phyloP scores from a whole-genome alignment of 192 early-diverging fungal species.

The Backusella sp. region DNA sequence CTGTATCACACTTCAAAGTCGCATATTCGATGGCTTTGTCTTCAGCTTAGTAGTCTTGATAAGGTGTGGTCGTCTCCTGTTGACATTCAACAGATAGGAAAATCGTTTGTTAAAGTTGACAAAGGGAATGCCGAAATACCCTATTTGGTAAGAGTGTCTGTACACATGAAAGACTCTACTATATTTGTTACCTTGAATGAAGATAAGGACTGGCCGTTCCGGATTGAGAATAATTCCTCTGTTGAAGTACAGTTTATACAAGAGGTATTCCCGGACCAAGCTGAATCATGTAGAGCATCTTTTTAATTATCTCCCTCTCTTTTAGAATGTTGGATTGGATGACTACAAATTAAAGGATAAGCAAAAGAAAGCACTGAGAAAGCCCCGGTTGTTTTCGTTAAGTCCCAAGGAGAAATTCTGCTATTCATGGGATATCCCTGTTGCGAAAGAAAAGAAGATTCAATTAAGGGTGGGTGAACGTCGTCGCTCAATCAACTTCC shows the following conservation, averaged over 20 bases:
- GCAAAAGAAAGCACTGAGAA: slow-evolving; percentile 13
- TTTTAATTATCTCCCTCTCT: background rate
- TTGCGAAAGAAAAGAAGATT: slow-evolving; percentile 52
- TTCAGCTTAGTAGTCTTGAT: slow-evolving; percentile 14
- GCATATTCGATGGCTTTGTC: slow-evolving; percentile 21
- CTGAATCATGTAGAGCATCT: background rate
- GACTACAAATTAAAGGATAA: slow-evolving; percentile 17
- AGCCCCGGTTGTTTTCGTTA: slow-evolving; percentile 11
- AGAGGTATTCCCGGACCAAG: slow-evolving; percentile 12
- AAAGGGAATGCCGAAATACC: slow-evolving; percentile 40
- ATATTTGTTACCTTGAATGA: slow-evolving; percentile 70
- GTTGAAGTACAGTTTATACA: slow-evolving; percentile 20
- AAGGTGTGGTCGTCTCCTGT: slow-evolving; percentile 60
- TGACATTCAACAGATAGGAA: slow-evolving; percentile 72
- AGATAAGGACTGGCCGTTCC: slow-evolving; percentile 73
- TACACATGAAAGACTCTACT: slow-evolving; percentile 70
- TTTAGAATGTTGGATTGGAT: slow-evolving; percentile 7
- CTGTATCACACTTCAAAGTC: slow-evolving; percentile 20
- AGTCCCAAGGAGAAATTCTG: slow-evolving; percentile 29
- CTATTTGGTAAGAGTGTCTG: slow-evolving; percentile 63
- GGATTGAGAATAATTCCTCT: slow-evolving; percentile 49
- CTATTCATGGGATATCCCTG: slow-evolving; percentile 83
- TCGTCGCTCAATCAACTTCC: slow-evolving; percentile 62
- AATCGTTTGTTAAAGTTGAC: slow-evolving; percentile 64
- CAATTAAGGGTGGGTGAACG: slow-evolving; percentile 58